Evolutionary conservation across 495 filamentous ascomycete genomes (phyloP).

Genomic region (Apodospora peruviana): DNA sequence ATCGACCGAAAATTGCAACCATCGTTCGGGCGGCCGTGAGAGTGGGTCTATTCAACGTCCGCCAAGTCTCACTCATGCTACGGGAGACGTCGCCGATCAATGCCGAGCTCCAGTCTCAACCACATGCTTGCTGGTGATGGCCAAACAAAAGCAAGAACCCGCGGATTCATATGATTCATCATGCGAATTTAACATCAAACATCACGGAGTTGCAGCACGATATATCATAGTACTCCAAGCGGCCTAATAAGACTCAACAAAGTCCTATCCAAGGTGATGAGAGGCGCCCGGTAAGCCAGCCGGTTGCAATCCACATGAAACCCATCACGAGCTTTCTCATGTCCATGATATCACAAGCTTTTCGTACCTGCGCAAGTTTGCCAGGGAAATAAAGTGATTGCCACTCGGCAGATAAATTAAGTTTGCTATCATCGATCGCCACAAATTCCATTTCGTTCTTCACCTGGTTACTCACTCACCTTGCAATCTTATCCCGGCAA

Average conservation of each 20-base stretch:
- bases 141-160: not conserved
- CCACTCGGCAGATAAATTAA: no score
- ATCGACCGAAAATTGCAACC: no score
- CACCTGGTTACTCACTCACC: no score
- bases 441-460: no score
- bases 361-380: no score
- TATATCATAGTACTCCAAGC: not conserved
- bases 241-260: not conserved
- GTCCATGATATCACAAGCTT: no score
- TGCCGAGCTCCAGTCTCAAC: not conserved
- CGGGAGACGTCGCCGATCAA: not conserved
- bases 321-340: not conserved
- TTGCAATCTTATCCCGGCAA: not conserved
- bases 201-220: not conserved
- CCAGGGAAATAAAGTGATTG: no score
- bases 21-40: no score
- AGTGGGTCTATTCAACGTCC: no score
- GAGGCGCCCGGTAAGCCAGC: not conserved
- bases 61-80: not conserved
- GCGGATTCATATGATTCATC: not conserved
- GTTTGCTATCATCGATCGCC: no score
- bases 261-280: not conserved
- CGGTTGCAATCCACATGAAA: not conserved
- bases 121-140: no score
- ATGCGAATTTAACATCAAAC: not conserved